Percentiles rank a stretch among this genome's conserved stretches.
Evolutionary conservation across 164 flowering plant species (phyloP).

Genomic region (Akebia trifoliata): DNA sequence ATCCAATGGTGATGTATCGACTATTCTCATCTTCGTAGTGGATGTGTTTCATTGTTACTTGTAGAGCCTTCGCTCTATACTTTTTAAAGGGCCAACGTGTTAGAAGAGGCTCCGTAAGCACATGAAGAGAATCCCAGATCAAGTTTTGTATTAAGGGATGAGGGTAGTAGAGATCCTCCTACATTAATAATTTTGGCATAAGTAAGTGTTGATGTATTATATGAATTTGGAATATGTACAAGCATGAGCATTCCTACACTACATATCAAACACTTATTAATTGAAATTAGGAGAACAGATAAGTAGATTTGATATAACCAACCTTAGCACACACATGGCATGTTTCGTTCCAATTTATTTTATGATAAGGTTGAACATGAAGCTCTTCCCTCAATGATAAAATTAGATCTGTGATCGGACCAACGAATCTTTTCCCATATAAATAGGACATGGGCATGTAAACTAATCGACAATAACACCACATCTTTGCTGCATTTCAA

Average conservation of each 20-base stretch:
- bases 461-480: conserved; percentile 29
- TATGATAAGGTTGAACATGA: conserved; percentile 29
- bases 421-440: conserved; percentile 46
- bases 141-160: conserved; percentile 31
- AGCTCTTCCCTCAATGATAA: conserved; percentile 38
- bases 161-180: conserved; percentile 41
- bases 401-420: conserved; percentile 31
- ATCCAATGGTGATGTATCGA: conserved; percentile 29
- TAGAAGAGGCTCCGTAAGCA: conserved; percentile 29
- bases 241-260: no score
- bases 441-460: conserved; percentile 36
- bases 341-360: conserved; percentile 42
- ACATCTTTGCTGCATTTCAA: conserved; percentile 27
- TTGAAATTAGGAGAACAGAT: no score
- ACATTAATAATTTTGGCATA: conserved; percentile 2
- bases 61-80: conserved; percentile 30
- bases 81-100: conserved; percentile 31
- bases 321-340: conserved; percentile 51
- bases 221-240: no score
- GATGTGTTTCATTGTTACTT: conserved; percentile 23
- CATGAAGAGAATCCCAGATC: conserved; percentile 29
- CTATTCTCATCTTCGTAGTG: conserved; percentile 36
- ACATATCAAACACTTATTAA: no score
- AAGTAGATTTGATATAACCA: no score
- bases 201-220: neutral